A percentile compares a stretch with the other conserved stretches of the same genome.
Evolutionary conservation across 768 basidiomycete species (phyloP).

Genomic region (Tephrocybe sp.): DNA sequence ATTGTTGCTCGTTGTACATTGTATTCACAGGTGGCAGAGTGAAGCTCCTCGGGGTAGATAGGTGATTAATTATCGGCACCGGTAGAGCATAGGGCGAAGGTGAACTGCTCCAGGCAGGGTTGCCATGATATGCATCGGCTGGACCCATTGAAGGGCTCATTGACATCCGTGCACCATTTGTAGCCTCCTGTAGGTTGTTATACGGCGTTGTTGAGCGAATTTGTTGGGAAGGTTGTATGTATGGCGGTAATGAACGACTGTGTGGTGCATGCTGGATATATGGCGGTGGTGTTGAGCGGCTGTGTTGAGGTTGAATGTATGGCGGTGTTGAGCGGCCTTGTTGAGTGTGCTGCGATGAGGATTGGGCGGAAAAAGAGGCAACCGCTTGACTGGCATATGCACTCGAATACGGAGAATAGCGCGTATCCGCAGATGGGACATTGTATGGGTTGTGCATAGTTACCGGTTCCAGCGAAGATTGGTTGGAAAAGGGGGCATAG

Average conservation of each 20-base stretch:
- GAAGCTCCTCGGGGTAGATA: constrained; percentile 1
- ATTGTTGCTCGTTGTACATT: constrained; percentile 12
- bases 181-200: background rate
- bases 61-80: background rate
- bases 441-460: constrained; percentile 43
- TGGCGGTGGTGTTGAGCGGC: too few relatives aligned
- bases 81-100: background rate
- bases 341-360: background rate
- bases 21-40: constrained; percentile 12
- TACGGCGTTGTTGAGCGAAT: too few relatives aligned
- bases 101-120: background rate
- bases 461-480: constrained; percentile 28
- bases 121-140: background rate
- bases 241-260: too few relatives aligned
- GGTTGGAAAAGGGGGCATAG: constrained; percentile 6
- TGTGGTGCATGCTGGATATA: too few relatives aligned
- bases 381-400: background rate
- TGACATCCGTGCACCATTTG: background rate
- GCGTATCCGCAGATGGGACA: too few relatives aligned
- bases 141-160: background rate
- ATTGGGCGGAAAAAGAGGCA: background rate
- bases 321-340: too few relatives aligned
- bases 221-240: too few relatives aligned
- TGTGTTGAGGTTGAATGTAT: too few relatives aligned
- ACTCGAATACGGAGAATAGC: background rate